Percentiles rank a stretch among this genome's conserved stretches.
Conservation (phyloP, 495 filamentous ascomycete genomes). For the Neurospora sp. region DNA sequence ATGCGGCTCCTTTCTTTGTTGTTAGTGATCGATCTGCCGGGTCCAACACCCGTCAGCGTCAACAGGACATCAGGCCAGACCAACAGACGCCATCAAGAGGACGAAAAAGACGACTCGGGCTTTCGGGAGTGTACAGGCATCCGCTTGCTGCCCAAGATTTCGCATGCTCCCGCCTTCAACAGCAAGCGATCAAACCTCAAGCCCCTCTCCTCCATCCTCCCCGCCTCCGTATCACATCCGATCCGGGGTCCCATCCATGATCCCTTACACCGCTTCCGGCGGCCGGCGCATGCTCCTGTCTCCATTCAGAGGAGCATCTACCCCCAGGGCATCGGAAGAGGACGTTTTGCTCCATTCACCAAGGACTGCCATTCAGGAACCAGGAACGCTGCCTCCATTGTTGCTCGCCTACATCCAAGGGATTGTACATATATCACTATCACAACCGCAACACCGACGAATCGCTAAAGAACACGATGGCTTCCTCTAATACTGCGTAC, state of each 20-base stretch:
- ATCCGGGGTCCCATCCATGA: background rate
- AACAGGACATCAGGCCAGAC: background rate
- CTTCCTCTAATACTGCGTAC: background rate
- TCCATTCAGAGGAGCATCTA: background rate
- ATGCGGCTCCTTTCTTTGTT: background rate
- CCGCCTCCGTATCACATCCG: background rate
- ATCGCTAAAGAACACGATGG: conserved; percentile 5
- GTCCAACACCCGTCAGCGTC: background rate
- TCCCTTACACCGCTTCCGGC: background rate
- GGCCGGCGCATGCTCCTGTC: background rate
- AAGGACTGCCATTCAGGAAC: background rate
- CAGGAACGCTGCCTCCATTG: background rate
- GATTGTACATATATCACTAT: background rate
- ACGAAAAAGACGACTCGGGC: background rate
- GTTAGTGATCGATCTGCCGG: background rate
- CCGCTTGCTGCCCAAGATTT: background rate
- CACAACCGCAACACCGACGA: conserved; percentile 1
- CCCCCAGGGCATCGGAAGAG: background rate
- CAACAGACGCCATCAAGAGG: background rate
- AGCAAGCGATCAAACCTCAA: background rate
- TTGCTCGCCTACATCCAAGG: background rate
- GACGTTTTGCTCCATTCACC: background rate
- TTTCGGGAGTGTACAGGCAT: background rate
- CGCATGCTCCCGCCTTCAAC: too few relatives aligned
- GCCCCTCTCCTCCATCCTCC: background rate